Conservation (phyloP, 2,329 filamentous ascomycete species). For the Biscogniauxia sp. region DNA sequence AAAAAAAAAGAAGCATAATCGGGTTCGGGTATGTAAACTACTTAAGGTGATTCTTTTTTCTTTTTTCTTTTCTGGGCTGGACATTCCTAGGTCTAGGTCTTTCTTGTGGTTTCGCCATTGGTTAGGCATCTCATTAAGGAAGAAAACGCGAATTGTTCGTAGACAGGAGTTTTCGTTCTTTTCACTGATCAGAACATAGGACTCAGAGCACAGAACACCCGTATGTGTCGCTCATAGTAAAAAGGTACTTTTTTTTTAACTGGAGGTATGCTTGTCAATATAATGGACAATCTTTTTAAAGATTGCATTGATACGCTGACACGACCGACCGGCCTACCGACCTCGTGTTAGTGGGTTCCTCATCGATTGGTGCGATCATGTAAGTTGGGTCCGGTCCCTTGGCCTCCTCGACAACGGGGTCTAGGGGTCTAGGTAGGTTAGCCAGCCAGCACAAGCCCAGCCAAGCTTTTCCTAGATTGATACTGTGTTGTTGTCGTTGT, state of each 20-base stretch:
- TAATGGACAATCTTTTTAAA: neutral
- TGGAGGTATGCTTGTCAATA: neutral
- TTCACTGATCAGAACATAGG: too few relatives aligned
- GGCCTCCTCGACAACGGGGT: neutral
- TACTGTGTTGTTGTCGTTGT: neutral
- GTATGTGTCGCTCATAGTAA: neutral
- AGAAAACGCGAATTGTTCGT: too few relatives aligned
- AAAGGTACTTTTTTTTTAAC: neutral
- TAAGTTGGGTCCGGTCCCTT: slow-evolving; percentile 2
- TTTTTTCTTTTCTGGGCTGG: too few relatives aligned
- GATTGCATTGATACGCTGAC: neutral
- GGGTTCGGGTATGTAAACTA: too few relatives aligned
- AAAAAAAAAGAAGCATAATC: too few relatives aligned
- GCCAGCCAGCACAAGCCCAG: neutral
- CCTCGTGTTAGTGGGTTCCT: slow-evolving; percentile 23
- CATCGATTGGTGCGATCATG: slow-evolving; percentile 16
- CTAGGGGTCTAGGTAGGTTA: neutral
- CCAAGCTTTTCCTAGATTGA: neutral
- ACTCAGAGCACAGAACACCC: too few relatives aligned
- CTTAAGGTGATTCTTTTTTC: too few relatives aligned
- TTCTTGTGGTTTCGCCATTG: too few relatives aligned
- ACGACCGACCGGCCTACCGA: slow-evolving; percentile 2
- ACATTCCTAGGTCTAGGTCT: too few relatives aligned
- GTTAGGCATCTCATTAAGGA: neutral
- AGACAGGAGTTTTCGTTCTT: too few relatives aligned